Evolutionary conservation across 768 basidiomycete genomes (phyloP).

Genomic region (Sutorius australiensis): DNA sequence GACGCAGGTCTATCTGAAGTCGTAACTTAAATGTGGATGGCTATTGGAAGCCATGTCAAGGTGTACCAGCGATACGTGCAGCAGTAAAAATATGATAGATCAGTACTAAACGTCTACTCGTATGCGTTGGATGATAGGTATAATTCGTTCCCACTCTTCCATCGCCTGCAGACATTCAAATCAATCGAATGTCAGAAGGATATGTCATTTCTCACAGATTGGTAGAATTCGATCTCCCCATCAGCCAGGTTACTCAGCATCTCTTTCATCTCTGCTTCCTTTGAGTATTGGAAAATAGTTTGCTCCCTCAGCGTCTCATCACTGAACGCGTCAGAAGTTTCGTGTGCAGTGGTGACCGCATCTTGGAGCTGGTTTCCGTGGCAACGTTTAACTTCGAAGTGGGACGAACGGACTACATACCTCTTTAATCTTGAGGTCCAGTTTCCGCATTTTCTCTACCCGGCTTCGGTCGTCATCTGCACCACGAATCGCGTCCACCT

Average conservation of each 20-base stretch:
- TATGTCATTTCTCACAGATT: conserved; percentile 51
- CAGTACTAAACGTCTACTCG: conserved; percentile 76
- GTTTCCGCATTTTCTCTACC: conserved; percentile 89
- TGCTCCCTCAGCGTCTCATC: conserved; percentile 94
- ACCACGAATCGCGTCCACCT: conserved; percentile 87
- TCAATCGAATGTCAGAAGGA: conserved; percentile 2
- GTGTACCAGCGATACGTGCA: conserved; percentile 8
- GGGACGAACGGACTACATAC: conserved; percentile 35
- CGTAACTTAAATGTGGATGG: conserved; percentile 4
- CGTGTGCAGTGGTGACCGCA: conserved; percentile 90
- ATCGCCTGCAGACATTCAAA: conserved; percentile 55
- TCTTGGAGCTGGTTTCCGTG: conserved; percentile 73
- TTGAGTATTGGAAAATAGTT: conserved; percentile 81
- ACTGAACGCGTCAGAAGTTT: conserved; percentile 95
- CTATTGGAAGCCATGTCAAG: conserved; percentile 7
- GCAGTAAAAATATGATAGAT: conserved; percentile 20
- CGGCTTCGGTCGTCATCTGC: conserved; percentile 90
- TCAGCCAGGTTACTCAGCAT: conserved; percentile 86
- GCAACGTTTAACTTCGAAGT: neutral
- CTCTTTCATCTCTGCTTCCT: conserved; percentile 96
- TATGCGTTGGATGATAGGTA: conserved; percentile 90
- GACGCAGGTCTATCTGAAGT: neutral
- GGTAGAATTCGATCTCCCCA: conserved; percentile 94
- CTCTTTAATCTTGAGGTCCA: conserved; percentile 95
- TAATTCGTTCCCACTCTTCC: conserved; percentile 97